These are phyloP conservation scores for Globisporangium paddicum DNA, from an alignment of 352 stramenopile species.

Conservation along the genomic window DNA sequence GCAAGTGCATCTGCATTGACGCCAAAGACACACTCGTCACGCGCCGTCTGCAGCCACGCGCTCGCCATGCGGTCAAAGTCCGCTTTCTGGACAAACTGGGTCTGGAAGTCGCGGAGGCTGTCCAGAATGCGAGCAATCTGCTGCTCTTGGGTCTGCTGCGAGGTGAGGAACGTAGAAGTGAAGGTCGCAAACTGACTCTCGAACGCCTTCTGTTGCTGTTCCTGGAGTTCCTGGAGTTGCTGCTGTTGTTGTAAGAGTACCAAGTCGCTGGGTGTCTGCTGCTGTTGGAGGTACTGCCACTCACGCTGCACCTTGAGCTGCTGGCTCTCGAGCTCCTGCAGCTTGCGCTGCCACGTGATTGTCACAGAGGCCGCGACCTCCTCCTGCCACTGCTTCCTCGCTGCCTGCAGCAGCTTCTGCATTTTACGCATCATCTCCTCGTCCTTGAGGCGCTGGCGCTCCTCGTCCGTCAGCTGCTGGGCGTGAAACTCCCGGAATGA, in stretches of 20 bases:
- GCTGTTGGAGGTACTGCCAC: conserved; percentile 16
- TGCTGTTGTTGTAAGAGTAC: background rate
- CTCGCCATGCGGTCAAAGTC: conserved; percentile 24
- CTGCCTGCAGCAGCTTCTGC: conserved; percentile 32
- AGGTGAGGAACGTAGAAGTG: conserved; percentile 16
- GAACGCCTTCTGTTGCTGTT: conserved; percentile 25
- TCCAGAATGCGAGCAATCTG: conserved; percentile 16
- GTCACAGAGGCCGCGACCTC: background rate
- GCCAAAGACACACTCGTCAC: conserved; percentile 56
- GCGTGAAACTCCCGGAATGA: conserved; percentile 49
- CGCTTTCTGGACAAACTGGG: conserved; percentile 19
- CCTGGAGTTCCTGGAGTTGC: conserved; percentile 9
- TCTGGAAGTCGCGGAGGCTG: conserved; percentile 14
- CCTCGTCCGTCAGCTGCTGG: conserved; percentile 32
- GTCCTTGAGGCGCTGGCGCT: conserved; percentile 21
- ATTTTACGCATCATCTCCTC: conserved; percentile 35
- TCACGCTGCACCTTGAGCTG: conserved; percentile 12
- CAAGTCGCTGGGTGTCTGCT: conserved; percentile 11
- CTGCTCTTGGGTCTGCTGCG: conserved; percentile 27
- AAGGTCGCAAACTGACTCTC: conserved; percentile 20
- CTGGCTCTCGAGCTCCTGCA: conserved; percentile 9
- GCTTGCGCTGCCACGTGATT: conserved; percentile 8
- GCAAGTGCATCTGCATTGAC: conserved; percentile 26
- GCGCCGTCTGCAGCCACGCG: conserved; percentile 38
- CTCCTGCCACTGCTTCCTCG: conserved; percentile 13